Percentiles rank a stretch among this genome's conserved stretches.
phyloP scores from a whole-genome alignment of 2,329 filamentous ascomycete genomes.

The Talaromyces pinophilus region DNA sequence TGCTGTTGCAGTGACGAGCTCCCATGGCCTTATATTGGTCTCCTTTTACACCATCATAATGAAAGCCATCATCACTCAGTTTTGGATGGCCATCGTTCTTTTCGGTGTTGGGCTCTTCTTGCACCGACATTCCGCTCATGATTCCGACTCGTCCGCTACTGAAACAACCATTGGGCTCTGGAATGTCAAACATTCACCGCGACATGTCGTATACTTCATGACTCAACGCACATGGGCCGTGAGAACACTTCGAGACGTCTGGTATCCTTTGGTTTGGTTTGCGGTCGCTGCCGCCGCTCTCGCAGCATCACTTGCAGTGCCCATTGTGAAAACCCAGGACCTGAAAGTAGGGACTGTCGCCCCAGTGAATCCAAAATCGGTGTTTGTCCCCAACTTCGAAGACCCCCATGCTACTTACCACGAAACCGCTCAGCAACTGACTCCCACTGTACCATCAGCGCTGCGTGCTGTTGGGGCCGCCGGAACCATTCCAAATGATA shows the following conservation, averaged over 20 bases:
- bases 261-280: conserved; percentile 16
- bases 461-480: conserved; percentile 14
- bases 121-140: background rate
- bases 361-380: conserved; percentile 3
- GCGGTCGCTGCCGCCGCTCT: background rate
- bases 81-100: conserved; percentile 12
- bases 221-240: background rate
- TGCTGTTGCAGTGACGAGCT: conserved; percentile 5
- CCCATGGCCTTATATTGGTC: conserved; percentile 9
- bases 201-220: background rate
- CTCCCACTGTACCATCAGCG: conserved; percentile 4
- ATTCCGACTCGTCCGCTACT: background rate
- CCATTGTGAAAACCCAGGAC: conserved; percentile 15
- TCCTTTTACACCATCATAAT: conserved; percentile 16
- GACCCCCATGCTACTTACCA: background rate
- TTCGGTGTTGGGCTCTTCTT: conserved; percentile 14
- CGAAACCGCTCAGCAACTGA: conserved; percentile 2
- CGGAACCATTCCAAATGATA: conserved; percentile 1
- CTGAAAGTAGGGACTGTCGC: conserved; percentile 8
- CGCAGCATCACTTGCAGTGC: conserved; percentile 13
- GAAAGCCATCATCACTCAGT: conserved; percentile 15
- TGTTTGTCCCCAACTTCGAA: conserved; percentile 2
- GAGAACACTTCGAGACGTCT: background rate
- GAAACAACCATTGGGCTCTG: conserved; percentile 11
- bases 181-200: conserved; percentile 6